These are phyloP conservation scores for Phytophthora parvispora DNA, from an alignment of 352 stramenopile species.

Conservation along the genomic window DNA sequence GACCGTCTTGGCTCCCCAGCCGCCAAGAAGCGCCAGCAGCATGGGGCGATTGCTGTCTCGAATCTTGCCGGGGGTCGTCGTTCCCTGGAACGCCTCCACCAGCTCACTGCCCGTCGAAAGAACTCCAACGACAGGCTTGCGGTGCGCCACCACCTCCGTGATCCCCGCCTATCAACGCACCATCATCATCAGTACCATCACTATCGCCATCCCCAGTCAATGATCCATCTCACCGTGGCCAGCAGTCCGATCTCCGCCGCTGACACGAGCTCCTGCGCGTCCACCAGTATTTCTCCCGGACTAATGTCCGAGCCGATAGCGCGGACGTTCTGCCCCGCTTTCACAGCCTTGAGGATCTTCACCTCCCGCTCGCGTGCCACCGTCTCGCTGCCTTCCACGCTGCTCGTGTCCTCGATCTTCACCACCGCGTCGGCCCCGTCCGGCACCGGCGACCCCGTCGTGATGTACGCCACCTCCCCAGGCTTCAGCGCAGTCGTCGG, in stretches of 20 bases:
- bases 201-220: neutral
- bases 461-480: slow-evolving; percentile 92
- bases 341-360: slow-evolving; percentile 73
- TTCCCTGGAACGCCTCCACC: slow-evolving; percentile 62
- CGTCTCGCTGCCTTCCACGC: slow-evolving; percentile 46
- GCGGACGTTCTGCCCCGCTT: slow-evolving; percentile 82
- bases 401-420: slow-evolving; percentile 94
- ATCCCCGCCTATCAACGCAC: slow-evolving; percentile 74
- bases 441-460: slow-evolving; percentile 95
- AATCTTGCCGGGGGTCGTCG: slow-evolving; percentile 83
- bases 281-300: slow-evolving; percentile 80
- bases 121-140: slow-evolving; percentile 89
- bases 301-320: slow-evolving; percentile 94
- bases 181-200: neutral
- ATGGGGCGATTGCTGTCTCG: slow-evolving; percentile 97
- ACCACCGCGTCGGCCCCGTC: slow-evolving; percentile 94
- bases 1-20: slow-evolving; percentile 57
- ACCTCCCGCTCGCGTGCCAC: slow-evolving; percentile 51
- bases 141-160: slow-evolving; percentile 74
- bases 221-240: slow-evolving; percentile 87
- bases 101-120: slow-evolving; percentile 98
- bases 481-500: slow-evolving; percentile 47
- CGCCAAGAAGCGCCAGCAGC: slow-evolving; percentile 76
- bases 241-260: slow-evolving; percentile 94
- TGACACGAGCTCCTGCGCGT: slow-evolving; percentile 77